Evolutionary conservation across 2,329 filamentous ascomycete species (phyloP).

Genomic region (Colletotrichum gloeosporioides): DNA sequence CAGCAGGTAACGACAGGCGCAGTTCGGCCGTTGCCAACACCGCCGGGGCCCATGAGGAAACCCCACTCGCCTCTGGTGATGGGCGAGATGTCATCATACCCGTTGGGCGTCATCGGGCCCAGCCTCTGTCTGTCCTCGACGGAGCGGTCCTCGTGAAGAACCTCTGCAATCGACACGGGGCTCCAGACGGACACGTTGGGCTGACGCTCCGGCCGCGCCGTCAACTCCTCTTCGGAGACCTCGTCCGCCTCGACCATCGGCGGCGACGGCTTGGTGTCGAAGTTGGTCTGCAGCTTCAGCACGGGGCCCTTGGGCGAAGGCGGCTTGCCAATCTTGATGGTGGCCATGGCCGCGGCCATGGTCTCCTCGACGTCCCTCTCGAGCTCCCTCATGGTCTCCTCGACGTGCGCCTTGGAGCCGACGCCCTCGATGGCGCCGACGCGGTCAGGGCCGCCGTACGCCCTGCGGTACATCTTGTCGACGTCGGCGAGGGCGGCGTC

Average conservation of each 20-base stretch:
- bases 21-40: constrained; percentile 47
- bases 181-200: constrained; percentile 33
- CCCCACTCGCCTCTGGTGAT: constrained; percentile 69
- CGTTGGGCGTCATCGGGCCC: constrained; percentile 62
- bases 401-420: constrained; percentile 27
- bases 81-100: constrained; percentile 67
- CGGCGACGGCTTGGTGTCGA: constrained; percentile 28
- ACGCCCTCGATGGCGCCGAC: constrained; percentile 51
- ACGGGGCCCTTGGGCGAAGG: constrained; percentile 27
- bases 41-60: constrained; percentile 59
- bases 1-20: constrained; percentile 59
- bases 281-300: constrained; percentile 51
- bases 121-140: constrained; percentile 29
- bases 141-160: constrained; percentile 35
- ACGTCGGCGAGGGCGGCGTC: constrained; percentile 58
- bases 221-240: constrained; percentile 40
- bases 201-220: constrained; percentile 38
- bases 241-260: constrained; percentile 12
- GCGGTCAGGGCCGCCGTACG: constrained; percentile 56
- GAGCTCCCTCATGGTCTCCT: constrained; percentile 9
- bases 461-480: constrained; percentile 59
- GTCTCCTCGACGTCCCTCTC: constrained; percentile 1
- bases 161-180: constrained; percentile 48
- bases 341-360: constrained; percentile 2
- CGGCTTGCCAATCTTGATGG: constrained; percentile 14